Percentiles rank a stretch among this genome's conserved stretches.
Conservation (phyloP, 2,329 filamentous ascomycete genomes). For the Lachnellula arida region DNA sequence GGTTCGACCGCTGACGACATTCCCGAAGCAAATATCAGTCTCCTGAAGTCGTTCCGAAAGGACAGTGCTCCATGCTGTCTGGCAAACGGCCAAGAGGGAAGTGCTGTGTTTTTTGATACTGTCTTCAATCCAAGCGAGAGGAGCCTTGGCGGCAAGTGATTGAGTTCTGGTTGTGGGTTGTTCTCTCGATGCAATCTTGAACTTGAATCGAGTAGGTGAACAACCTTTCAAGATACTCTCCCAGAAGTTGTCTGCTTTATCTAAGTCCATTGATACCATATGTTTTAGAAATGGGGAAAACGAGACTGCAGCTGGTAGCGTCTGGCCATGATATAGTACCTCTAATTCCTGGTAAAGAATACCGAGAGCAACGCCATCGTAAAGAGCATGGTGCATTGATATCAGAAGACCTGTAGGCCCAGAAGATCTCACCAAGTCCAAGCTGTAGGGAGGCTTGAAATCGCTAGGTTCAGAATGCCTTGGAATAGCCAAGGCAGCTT, state of each 20-base stretch:
- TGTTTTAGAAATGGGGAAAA: constrained; percentile 62
- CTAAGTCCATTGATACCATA: constrained; percentile 46
- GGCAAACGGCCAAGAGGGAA: constrained; percentile 62
- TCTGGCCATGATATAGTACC: constrained; percentile 42
- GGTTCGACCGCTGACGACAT: constrained; percentile 74
- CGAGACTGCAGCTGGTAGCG: constrained; percentile 45
- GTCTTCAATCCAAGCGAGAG: constrained; percentile 38
- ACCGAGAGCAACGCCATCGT: constrained; percentile 76
- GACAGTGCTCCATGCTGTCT: constrained; percentile 67
- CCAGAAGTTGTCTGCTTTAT: constrained; percentile 63
- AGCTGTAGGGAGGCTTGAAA: constrained; percentile 25
- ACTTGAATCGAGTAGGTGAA: constrained; percentile 30
- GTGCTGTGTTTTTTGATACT: constrained; percentile 49
- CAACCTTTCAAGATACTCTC: constrained; percentile 48
- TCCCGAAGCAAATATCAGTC: constrained; percentile 78
- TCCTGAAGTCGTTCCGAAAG: constrained; percentile 51
- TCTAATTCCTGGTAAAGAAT: constrained; percentile 69
- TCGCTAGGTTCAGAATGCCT: not conserved
- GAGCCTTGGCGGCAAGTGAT: not conserved
- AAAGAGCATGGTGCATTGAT: constrained; percentile 72
- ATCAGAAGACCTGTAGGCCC: constrained; percentile 18
- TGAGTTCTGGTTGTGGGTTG: constrained; percentile 10
- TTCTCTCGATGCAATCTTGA: not conserved
- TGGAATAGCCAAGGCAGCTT: not conserved
- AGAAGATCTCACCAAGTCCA: constrained; percentile 13